These are phyloP conservation scores for Aleurites moluccanus DNA, from an alignment of 441 rosid genomes.

Conservation along the genomic window DNA sequence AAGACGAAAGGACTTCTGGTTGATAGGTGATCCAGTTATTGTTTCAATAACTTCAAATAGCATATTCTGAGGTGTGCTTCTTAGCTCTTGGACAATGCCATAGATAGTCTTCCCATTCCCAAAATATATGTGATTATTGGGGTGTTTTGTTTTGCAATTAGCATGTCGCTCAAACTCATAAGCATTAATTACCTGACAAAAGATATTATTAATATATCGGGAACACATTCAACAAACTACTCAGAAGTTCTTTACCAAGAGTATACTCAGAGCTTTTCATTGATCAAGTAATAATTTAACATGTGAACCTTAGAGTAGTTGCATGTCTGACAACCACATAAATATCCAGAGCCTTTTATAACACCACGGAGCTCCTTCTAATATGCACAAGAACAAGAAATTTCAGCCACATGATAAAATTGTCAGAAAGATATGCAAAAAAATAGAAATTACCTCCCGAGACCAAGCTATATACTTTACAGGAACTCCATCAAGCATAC, in stretches of 20 bases:
- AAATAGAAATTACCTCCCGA: constrained; percentile 55
- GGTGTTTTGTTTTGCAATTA: constrained; percentile 82
- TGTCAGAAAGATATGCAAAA: constrained; percentile 15
- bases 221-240: neutral
- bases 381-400: constrained; percentile 24
- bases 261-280: neutral
- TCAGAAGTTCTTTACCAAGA: constrained; percentile 1
- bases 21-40: constrained; percentile 65
- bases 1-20: constrained; percentile 60
- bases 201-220: constrained; percentile 12
- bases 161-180: constrained; percentile 88
- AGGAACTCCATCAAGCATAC: constrained; percentile 77
- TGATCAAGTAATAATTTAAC: constrained; percentile 12
- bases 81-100: constrained; percentile 74
- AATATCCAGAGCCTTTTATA: constrained; percentile 69
- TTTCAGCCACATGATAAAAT: constrained; percentile 17
- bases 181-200: constrained; percentile 61
- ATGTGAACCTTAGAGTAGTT: constrained; percentile 60
- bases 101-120: constrained; percentile 80
- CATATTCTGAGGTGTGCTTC: constrained; percentile 64
- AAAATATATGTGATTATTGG: constrained; percentile 79
- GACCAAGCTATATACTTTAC: constrained; percentile 80
- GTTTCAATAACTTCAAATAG: constrained; percentile 66
- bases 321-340: constrained; percentile 68
- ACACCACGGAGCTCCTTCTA: constrained; percentile 57